Evolutionary conservation across 78 protist species (phyloP).

Genomic region (Protostelium mycophagum): DNA sequence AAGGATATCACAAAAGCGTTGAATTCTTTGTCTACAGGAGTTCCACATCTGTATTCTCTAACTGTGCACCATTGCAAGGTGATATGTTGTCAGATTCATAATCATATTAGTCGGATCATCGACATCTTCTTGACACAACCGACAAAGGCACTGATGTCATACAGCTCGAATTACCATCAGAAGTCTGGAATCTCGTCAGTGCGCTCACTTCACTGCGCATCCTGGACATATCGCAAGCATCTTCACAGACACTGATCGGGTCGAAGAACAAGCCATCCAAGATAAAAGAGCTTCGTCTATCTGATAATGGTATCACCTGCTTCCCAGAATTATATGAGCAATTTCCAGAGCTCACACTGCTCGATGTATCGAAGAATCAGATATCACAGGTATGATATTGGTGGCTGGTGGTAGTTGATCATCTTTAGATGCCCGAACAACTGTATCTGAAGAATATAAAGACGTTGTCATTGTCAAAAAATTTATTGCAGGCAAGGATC

Average conservation of each 20-base stretch:
- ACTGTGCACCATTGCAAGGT: not conserved
- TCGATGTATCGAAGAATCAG: no score
- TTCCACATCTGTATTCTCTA: not conserved
- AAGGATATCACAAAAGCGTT: not conserved
- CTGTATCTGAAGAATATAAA: no score
- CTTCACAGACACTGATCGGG: not conserved
- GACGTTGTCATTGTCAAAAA: no score
- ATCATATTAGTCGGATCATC: no score
- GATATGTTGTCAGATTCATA: no score
- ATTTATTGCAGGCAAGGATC: no score
- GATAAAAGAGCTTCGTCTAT: not conserved
- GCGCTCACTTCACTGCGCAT: not conserved
- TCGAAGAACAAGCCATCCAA: not conserved
- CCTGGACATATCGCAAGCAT: not conserved
- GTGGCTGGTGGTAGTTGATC: no score
- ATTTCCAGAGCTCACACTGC: no score
- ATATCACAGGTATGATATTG: no score
- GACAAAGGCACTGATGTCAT: not conserved
- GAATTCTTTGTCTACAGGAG: not conserved
- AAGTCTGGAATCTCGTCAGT: not conserved
- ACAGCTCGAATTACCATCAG: not conserved
- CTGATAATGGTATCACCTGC: not conserved
- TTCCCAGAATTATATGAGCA: no score
- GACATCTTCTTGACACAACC: not conserved
- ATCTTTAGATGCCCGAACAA: no score